Evolutionary conservation across 805 yeast genomes (phyloP).

Genomic region (Torulaspora delbrueckii): DNA sequence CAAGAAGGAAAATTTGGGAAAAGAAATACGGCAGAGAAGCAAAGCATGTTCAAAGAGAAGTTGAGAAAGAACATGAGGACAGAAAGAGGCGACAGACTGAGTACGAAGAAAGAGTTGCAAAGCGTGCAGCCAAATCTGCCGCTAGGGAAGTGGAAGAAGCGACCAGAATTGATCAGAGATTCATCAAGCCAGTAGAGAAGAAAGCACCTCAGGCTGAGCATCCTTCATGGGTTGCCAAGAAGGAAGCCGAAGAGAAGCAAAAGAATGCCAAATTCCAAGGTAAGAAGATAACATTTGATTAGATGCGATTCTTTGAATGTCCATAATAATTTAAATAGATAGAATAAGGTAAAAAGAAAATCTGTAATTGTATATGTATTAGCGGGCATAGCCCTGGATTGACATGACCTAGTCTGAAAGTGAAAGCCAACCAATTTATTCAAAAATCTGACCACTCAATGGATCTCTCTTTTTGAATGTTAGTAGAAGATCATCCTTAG

Average conservation of each 20-base stretch:
- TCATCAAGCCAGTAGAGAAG: conserved; percentile 1
- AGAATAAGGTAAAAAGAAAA: not conserved
- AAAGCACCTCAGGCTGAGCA: conserved; percentile 40
- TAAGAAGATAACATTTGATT: conserved; percentile 76
- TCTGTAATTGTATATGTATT: conserved; percentile 4
- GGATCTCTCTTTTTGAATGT: conserved; percentile 65
- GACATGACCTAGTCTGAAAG: not conserved
- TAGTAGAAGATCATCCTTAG: conserved; percentile 86
- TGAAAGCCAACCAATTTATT: conserved; percentile 10
- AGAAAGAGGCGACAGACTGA: conserved; percentile 57
- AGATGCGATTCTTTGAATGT: conserved; percentile 4
- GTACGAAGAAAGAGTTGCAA: conserved; percentile 66
- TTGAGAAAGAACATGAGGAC: conserved; percentile 49
- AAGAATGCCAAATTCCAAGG: conserved; percentile 71
- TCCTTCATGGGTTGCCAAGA: conserved; percentile 98
- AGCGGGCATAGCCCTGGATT: not conserved
- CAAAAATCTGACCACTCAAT: conserved; percentile 32
- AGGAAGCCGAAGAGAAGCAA: conserved; percentile 59
- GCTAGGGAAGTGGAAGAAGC: conserved; percentile 37
- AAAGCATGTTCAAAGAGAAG: conserved; percentile 70
- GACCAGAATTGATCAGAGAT: conserved; percentile 13
- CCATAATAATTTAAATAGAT: not conserved
- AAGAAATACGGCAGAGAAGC: conserved; percentile 78
- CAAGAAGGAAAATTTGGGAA: conserved; percentile 96
- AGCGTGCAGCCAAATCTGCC: conserved; percentile 53